These are phyloP conservation scores for Podila minutissima DNA, from an alignment of 192 early-diverging fungal species.

Conservation along the genomic window DNA sequence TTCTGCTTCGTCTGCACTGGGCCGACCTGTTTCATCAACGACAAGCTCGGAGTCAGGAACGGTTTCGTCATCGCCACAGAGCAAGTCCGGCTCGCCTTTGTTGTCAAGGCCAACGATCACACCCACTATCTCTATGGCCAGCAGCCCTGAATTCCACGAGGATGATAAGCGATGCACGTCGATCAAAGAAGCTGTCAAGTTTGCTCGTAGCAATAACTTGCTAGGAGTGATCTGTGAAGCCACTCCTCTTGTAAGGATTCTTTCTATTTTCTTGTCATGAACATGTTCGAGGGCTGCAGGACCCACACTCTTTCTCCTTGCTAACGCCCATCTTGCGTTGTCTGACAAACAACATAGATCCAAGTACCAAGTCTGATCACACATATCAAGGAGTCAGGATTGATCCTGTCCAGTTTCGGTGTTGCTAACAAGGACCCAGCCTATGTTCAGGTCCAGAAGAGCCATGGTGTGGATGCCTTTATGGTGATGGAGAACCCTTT, in stretches of 20 bases:
- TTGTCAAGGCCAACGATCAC: constrained; percentile 14
- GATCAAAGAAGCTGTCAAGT: constrained; percentile 95
- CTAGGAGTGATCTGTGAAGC: constrained; percentile 94
- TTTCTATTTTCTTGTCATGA: background rate
- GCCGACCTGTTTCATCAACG: constrained; percentile 33
- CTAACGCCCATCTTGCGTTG: background rate
- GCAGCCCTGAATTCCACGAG: constrained; percentile 43
- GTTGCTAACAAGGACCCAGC: constrained; percentile 71
- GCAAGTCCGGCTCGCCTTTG: constrained; percentile 19
- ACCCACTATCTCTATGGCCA: background rate
- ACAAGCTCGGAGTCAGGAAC: constrained; percentile 5
- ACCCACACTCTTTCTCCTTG: too few species aligned
- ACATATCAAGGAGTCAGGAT: constrained; percentile 91
- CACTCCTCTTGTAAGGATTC: constrained; percentile 78
- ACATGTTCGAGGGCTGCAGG: too few species aligned
- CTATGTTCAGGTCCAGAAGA: constrained; percentile 78
- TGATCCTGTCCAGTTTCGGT: constrained; percentile 94
- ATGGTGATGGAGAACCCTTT: constrained; percentile 57
- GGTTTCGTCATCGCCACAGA: background rate
- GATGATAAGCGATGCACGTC: constrained; percentile 65
- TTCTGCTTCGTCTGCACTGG: constrained; percentile 34
- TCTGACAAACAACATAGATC: constrained; percentile 61
- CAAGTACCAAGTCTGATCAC: constrained; percentile 91
- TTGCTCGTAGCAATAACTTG: constrained; percentile 91
- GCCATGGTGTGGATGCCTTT: constrained; percentile 91